A percentile compares a stretch with the other conserved stretches of the same genome.
phyloP scores from a whole-genome alignment of 108 stramenopile species.

The Nitzschia putrida region DNA sequence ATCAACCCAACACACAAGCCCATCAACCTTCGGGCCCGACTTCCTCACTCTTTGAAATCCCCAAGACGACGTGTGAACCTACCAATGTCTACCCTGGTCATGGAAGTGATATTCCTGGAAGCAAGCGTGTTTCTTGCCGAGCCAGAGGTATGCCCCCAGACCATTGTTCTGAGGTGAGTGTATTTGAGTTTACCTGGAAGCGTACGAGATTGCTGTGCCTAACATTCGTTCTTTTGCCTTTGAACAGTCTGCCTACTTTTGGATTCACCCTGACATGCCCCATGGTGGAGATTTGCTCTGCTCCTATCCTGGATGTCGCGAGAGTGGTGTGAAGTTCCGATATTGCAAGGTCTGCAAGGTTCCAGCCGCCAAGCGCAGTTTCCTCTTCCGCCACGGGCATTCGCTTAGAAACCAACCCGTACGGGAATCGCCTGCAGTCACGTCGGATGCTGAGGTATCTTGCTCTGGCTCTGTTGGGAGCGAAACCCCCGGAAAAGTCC shows the following conservation, averaged over 20 bases:
- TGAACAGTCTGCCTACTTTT: conserved; percentile 11
- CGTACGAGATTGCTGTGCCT: neutral
- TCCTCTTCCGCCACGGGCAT: conserved; percentile 6
- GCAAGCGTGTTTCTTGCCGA: neutral
- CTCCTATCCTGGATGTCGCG: conserved; percentile 12
- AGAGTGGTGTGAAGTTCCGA: conserved; percentile 5
- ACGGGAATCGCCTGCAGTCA: neutral
- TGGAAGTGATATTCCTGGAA: too few relatives aligned
- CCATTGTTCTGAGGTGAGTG: conserved; percentile 6
- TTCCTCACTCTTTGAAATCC: too few relatives aligned
- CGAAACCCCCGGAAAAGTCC: neutral
- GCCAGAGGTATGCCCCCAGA: conserved; percentile 7
- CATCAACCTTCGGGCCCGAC: too few relatives aligned
- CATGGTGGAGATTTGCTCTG: conserved; percentile 17
- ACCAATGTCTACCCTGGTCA: too few relatives aligned
- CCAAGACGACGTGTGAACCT: too few relatives aligned
- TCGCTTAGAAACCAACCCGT: neutral
- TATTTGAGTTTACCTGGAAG: too few relatives aligned
- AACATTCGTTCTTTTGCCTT: neutral
- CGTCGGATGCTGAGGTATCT: neutral
- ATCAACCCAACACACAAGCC: too few relatives aligned
- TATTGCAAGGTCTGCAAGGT: conserved; percentile 7
- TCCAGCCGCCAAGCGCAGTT: conserved; percentile 5
- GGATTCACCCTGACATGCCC: neutral
- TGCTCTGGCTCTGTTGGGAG: neutral